Evolutionary conservation across 345 rosid species (phyloP), one percentile per base, ranked within the genome.

Genomic region (Cardamine occulta): DNA sequence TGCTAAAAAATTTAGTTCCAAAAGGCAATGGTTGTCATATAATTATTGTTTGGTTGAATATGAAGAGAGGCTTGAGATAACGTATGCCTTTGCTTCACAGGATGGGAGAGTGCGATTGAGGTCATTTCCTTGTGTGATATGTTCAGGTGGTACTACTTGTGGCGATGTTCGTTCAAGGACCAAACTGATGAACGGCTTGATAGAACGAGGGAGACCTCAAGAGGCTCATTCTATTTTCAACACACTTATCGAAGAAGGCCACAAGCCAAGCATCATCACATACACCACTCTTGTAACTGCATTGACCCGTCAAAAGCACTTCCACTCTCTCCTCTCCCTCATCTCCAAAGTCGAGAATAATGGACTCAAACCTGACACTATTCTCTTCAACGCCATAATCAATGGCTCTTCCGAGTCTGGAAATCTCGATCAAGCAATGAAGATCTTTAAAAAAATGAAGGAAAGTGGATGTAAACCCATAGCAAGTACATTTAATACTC

Each of bases 371-470:
- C 97, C 96, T 0, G 97, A 94, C 79, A 81, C 96, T 14, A 89
- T 94, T 67, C 89, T 94, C 82, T 94, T 88, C 88, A 91, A 94
- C 63, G 88, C 97, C 53, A 85, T 90, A 80, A 94, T 94, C 74
- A 94, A 91, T 71, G 93, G 93, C n/a, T 85, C 89, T 28, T 86
- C 93, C 24, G 97, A 94, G 77, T 87, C 96, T 21, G 92, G 95
- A 66, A 87, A 90, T 59, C 81, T 90, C 8, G 77, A 86, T 67
- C 88, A 90, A 75, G 96, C 98, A 35, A 85, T 91, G 92, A 82
- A 82, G 81, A 82, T 88, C 66, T 94, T 90, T 66, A 67, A 67
- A 18, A 91, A 88, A 79, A 94, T 94, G 98, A 91, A 87, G 85
- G 83, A 81, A 54, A 78, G 80, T 54, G 90, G 88, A 73, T 91